These are phyloP conservation scores for Coemansia sp. DNA, from an alignment of 192 early-diverging fungal species.

Conservation along the genomic window DNA sequence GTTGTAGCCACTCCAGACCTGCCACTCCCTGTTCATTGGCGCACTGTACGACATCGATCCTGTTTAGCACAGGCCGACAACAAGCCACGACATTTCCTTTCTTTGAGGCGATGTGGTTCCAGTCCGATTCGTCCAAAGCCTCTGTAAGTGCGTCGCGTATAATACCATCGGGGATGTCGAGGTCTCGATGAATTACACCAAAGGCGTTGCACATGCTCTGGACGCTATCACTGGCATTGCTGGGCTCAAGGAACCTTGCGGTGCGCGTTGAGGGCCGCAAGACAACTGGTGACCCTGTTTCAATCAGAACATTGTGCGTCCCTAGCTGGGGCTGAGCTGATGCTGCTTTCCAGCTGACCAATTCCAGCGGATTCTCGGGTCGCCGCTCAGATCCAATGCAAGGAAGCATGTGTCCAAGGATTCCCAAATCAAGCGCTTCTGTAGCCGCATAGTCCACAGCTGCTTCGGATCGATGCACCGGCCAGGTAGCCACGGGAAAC, in stretches of 20 bases:
- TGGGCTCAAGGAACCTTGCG: slow-evolving; percentile 26
- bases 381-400: not conserved
- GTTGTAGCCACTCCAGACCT: not conserved
- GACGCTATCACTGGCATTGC: not conserved
- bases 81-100: slow-evolving; percentile 21
- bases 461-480: slow-evolving; percentile 25
- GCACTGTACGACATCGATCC: not conserved
- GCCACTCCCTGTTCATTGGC: not conserved
- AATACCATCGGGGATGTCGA: slow-evolving; percentile 24
- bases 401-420: slow-evolving; percentile 22
- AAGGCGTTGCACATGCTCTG: slow-evolving; percentile 20
- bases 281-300: slow-evolving; percentile 7
- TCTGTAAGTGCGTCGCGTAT: slow-evolving; percentile 16
- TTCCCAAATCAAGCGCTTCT: slow-evolving; percentile 11
- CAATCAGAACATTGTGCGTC: not conserved
- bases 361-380: not conserved
- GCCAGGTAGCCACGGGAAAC: slow-evolving; percentile 40
- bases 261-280: slow-evolving; percentile 37
- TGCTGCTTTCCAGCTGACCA: slow-evolving; percentile 18
- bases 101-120: slow-evolving; percentile 8
- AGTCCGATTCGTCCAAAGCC: slow-evolving; percentile 5
- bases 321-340: slow-evolving; percentile 5
- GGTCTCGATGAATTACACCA: slow-evolving; percentile 8
- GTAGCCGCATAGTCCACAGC: slow-evolving; percentile 10
- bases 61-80: slow-evolving; percentile 20